Conservation (phyloP, 1,284 basidiomycete species). For the Boletus mariae region DNA sequence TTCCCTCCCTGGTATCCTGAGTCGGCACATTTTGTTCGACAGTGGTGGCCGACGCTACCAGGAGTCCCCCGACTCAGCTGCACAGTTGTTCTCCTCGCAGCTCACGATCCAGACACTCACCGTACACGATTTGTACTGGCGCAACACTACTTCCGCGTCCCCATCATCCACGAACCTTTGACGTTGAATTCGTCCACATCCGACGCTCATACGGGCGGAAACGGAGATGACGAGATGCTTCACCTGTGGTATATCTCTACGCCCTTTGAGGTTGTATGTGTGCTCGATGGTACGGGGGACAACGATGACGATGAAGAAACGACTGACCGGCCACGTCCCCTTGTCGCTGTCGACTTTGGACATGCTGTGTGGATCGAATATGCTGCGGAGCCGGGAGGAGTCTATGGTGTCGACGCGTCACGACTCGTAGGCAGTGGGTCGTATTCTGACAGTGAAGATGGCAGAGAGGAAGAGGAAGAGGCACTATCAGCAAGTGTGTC, state of each 20-base stretch:
- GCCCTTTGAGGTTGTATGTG: slow-evolving; percentile 68
- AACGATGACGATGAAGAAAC: slow-evolving; percentile 35
- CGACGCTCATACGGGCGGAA: background rate
- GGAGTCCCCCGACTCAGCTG: slow-evolving; percentile 61
- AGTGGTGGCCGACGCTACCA: slow-evolving; percentile 71
- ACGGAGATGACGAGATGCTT: slow-evolving; percentile 49
- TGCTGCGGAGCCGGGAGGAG: slow-evolving; percentile 36
- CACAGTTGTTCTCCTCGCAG: slow-evolving; percentile 63
- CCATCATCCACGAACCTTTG: slow-evolving; percentile 34
- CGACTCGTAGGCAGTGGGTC: slow-evolving; percentile 16
- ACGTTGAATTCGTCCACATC: background rate
- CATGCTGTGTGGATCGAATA: slow-evolving; percentile 74
- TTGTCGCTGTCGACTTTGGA: slow-evolving; percentile 75
- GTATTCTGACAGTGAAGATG: slow-evolving; percentile 25
- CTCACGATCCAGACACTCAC: slow-evolving; percentile 54
- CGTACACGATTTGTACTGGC: slow-evolving; percentile 62
- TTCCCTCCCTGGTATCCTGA: slow-evolving; percentile 65
- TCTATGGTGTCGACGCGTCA: slow-evolving; percentile 29
- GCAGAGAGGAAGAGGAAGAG: slow-evolving; percentile 14
- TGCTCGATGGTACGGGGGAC: slow-evolving; percentile 42
- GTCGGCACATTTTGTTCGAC: slow-evolving; percentile 69
- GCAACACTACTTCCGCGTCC: slow-evolving; percentile 72
- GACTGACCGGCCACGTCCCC: slow-evolving; percentile 53
- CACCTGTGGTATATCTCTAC: slow-evolving; percentile 65
- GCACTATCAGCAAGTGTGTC: slow-evolving; percentile 12